Percentiles rank a stretch among this genome's conserved stretches.
Evolutionary conservation across 2,329 filamentous ascomycete species (phyloP).

Genomic region (Paecilomyces sp.): DNA sequence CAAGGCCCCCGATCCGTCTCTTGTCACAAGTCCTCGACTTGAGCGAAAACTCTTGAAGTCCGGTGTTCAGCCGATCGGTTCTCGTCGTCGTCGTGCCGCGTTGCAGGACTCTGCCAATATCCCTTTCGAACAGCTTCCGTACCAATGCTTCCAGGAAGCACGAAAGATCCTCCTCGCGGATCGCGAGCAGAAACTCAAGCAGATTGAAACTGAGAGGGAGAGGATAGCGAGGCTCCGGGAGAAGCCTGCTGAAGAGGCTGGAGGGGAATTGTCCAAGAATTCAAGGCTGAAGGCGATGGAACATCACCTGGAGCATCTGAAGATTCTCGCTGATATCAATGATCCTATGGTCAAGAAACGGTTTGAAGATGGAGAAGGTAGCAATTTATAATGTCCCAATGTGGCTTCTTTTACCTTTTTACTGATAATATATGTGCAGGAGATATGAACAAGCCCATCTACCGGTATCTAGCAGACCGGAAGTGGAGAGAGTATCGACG

Average conservation of each 20-base stretch:
- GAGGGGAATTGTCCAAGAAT: slow-evolving; percentile 60
- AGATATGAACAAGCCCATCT: slow-evolving; percentile 94
- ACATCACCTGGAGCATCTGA: slow-evolving; percentile 66
- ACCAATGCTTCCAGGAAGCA: slow-evolving; percentile 97
- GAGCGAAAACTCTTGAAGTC: slow-evolving; percentile 63
- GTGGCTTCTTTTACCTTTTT: slow-evolving; percentile 9
- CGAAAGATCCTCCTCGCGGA: slow-evolving; percentile 74
- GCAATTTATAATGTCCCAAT: slow-evolving; percentile 15
- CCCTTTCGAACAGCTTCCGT: slow-evolving; percentile 89
- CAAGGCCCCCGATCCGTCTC: slow-evolving; percentile 53
- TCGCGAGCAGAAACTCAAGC: slow-evolving; percentile 68
- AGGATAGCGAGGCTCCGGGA: slow-evolving; percentile 63
- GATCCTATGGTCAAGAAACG: slow-evolving; percentile 88
- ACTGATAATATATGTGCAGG: slow-evolving; percentile 45
- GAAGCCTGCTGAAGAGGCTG: slow-evolving; percentile 50
- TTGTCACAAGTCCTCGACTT: slow-evolving; percentile 56
- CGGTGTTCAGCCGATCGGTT: slow-evolving; percentile 69
- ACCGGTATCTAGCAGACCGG: slow-evolving; percentile 76
- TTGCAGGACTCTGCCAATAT: slow-evolving; percentile 59
- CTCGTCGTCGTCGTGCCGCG: slow-evolving; percentile 72
- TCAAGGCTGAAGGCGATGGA: slow-evolving; percentile 62
- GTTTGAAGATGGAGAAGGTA: slow-evolving; percentile 88
- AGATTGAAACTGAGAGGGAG: slow-evolving; percentile 60
- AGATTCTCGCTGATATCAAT: slow-evolving; percentile 89
- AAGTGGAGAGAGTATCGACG: slow-evolving; percentile 84